These are phyloP conservation scores for Aspergillus eucalypticola DNA, from an alignment of 2,329 filamentous ascomycete species.

Conservation along the genomic window DNA sequence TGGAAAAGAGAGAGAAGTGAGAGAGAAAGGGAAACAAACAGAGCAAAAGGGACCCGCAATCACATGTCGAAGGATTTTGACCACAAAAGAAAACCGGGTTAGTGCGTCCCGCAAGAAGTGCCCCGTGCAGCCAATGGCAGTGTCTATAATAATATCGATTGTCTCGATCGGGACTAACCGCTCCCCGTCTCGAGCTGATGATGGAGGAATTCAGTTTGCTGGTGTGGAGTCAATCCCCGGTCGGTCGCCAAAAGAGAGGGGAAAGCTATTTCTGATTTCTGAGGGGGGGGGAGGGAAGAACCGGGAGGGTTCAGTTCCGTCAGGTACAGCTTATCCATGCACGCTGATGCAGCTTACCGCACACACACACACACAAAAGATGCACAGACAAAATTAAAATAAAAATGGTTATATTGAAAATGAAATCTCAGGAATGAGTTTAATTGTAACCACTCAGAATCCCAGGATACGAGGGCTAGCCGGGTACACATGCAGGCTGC, in stretches of 20 bases:
- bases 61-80: background rate
- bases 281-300: no score
- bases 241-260: background rate
- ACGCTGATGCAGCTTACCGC: background rate
- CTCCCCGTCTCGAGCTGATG: background rate
- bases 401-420: no score
- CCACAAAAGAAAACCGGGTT: background rate
- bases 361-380: background rate
- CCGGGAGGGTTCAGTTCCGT: background rate
- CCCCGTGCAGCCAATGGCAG: background rate
- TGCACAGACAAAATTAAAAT: no score
- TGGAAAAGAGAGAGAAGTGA: background rate
- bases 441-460: background rate
- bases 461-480: background rate
- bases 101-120: background rate
- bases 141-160: background rate
- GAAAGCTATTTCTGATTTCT: no score
- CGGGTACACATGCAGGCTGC: background rate
- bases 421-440: background rate
- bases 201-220: background rate
- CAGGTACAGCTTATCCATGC: background rate
- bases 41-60: background rate
- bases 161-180: slow-evolving; percentile 4
- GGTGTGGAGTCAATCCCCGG: background rate
- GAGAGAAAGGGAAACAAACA: background rate